Conservation (phyloP, 148 eudicot species). For the Silene conica region DNA sequence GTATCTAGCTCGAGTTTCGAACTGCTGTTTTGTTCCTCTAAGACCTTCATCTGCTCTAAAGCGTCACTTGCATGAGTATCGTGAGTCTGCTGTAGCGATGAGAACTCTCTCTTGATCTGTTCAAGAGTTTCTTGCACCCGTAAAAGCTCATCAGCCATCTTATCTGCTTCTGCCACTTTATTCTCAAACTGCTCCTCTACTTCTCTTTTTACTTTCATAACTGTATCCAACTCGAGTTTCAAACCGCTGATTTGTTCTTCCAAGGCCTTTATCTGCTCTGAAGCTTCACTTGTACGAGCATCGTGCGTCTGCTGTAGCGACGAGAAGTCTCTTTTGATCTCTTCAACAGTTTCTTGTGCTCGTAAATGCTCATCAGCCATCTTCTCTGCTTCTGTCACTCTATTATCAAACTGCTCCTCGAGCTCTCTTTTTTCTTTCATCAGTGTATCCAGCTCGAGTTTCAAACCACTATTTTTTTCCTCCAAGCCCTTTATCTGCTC, state of each 20-base stretch:
- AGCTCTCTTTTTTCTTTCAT: background rate
- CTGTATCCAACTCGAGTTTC: conserved; percentile 39
- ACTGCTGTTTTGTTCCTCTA: conserved; percentile 27
- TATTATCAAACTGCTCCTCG: background rate
- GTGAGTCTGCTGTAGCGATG: conserved; percentile 34
- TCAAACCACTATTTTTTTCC: conserved; percentile 28
- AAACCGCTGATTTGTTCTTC: conserved; percentile 30
- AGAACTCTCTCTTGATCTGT: conserved; percentile 29
- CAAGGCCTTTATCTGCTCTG: conserved; percentile 28
- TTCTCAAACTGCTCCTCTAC: conserved; percentile 30
- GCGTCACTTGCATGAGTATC: conserved; percentile 31
- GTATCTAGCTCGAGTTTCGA: conserved; percentile 42
- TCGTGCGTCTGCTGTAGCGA: conserved; percentile 36
- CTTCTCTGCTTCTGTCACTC: background rate
- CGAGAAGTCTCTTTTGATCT: conserved; percentile 37
- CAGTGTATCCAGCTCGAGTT: conserved; percentile 28
- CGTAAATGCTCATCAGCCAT: background rate
- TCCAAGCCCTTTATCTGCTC: conserved; percentile 28
- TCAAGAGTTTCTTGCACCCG: conserved; percentile 32
- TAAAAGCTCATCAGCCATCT: conserved; percentile 28
- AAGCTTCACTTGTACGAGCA: conserved; percentile 31
- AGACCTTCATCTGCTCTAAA: conserved; percentile 26
- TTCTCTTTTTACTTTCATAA: conserved; percentile 35
- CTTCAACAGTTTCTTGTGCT: background rate
- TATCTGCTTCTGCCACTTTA: conserved; percentile 32